Evolutionary conservation across 495 filamentous ascomycete genomes (phyloP), one percentile per base, ranked within the genome.

Genomic region (Xylaria cubensis): DNA sequence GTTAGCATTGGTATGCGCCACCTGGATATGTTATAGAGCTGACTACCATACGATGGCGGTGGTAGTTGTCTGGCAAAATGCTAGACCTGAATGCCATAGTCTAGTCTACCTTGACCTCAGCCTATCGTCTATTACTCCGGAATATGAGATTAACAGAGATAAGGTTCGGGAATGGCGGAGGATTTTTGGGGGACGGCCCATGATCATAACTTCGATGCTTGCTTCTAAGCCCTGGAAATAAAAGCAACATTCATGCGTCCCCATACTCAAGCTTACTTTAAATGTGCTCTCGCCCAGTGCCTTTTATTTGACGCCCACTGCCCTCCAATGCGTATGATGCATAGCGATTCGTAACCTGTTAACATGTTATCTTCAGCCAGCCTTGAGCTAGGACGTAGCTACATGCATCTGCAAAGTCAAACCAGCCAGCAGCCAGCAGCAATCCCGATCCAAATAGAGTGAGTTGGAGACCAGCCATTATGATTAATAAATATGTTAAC

Each of bases 11-110:
- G 46, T 44, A 64, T 21, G 39, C 19, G 69, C 62, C 62, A 48
- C 39, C 67, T 61, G 67, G 67, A 62, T 69, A 69, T 69, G 2
- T 29, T 69, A 69, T 62, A 69, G 67, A 69, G 42, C 12, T 10
- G 34, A 32, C 32, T 36, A 44, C 55, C 42, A 62, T 26, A 50
- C 13, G 53, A 61, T 56, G 56, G 53, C 26, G 51, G 24, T 46
- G 41, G 26, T 17, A 62, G 26, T 61, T 50, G 55, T 36, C 56
- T 50, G 50, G 50, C 50, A 36, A n/a, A n/a, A 29, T 46, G 50
- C 50, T 21, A 58, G 65, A 56, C 65, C 50, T 21, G 21, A 42
- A 12, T 58, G 15, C n/a, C 44, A n/a, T 41, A 15, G 39, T 42
- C 39, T 44, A 4, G 26, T 44, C 24, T 15, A 7, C 24, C 24